Conservation (phyloP, 2,329 filamentous ascomycete species). For the Emmonsiellopsis sp. region DNA sequence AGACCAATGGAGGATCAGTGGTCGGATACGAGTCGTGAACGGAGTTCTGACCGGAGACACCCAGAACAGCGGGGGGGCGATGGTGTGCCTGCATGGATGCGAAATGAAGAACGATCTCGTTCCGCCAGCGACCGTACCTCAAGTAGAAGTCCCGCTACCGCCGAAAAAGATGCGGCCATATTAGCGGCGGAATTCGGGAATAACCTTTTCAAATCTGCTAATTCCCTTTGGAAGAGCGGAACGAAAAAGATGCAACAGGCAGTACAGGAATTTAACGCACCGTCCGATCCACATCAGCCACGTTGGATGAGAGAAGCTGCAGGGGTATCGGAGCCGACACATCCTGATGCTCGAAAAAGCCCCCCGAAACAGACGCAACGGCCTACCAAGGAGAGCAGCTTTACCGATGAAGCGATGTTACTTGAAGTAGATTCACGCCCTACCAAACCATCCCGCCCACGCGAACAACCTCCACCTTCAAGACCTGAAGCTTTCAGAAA, state of each 20-base stretch:
- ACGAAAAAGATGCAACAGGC: conserved; percentile 90
- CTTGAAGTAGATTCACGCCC: conserved; percentile 44
- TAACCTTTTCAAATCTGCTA: conserved; percentile 84
- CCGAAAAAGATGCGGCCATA: conserved; percentile 67
- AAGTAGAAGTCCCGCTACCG: conserved; percentile 32
- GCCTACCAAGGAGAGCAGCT: background rate
- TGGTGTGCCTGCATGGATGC: conserved; percentile 52
- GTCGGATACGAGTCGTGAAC: conserved; percentile 14
- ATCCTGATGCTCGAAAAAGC: background rate
- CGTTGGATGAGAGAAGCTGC: conserved; percentile 85
- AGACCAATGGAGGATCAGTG: background rate
- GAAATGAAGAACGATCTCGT: conserved; percentile 40
- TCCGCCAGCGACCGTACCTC: conserved; percentile 6
- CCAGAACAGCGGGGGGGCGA: conserved; percentile 16
- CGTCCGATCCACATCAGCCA: conserved; percentile 69
- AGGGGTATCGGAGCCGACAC: conserved; percentile 11
- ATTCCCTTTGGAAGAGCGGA: conserved; percentile 87
- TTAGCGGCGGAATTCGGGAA: conserved; percentile 73
- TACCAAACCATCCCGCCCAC: conserved; percentile 12
- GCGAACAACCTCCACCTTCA: conserved; percentile 3
- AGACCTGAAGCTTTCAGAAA: background rate
- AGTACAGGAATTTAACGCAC: conserved; percentile 70
- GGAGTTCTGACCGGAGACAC: conserved; percentile 13
- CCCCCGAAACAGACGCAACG: background rate
- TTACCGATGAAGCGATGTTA: conserved; percentile 56